phyloP scores from a whole-genome alignment of 352 stramenopile genomes.

The Phytophthora fragariae region DNA sequence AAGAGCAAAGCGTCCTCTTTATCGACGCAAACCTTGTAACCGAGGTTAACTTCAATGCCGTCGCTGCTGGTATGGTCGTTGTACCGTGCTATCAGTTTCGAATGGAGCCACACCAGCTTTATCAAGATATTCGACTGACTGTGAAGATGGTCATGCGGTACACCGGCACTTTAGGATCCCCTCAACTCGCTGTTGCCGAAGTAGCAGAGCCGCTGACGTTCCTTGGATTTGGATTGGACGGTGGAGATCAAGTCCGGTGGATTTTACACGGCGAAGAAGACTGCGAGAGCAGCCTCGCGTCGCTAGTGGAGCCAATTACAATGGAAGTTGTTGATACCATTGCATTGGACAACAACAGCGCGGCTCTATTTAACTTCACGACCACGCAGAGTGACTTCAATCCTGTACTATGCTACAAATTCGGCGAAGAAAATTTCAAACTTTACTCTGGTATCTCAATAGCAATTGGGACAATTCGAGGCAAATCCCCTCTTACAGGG shows the following conservation, averaged over 20 bases:
- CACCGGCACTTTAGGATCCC: constrained; percentile 49
- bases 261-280: constrained; percentile 56
- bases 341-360: constrained; percentile 36
- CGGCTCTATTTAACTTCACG: constrained; percentile 62
- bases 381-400: constrained; percentile 54
- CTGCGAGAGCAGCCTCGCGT: constrained; percentile 60
- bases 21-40: constrained; percentile 30
- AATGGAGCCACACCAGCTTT: constrained; percentile 67
- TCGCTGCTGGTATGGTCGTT: constrained; percentile 45
- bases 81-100: constrained; percentile 70
- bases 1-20: constrained; percentile 51
- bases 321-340: constrained; percentile 48
- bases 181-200: constrained; percentile 59
- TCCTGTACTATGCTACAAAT: constrained; percentile 73
- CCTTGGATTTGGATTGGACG: constrained; percentile 49
- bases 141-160: constrained; percentile 68
- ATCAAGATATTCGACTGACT: constrained; percentile 48
- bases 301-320: constrained; percentile 39
- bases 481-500: constrained; percentile 45
- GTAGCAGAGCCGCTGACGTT: constrained; percentile 70
- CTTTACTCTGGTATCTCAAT: constrained; percentile 60
- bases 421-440: constrained; percentile 63
- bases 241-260: constrained; percentile 65
- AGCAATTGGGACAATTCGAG: constrained; percentile 56
- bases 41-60: constrained; percentile 48